Evolutionary conservation across 2,329 filamentous ascomycete species (phyloP), one percentile per base, ranked within the genome.

Genomic region (Keithomyces neogunnii): DNA sequence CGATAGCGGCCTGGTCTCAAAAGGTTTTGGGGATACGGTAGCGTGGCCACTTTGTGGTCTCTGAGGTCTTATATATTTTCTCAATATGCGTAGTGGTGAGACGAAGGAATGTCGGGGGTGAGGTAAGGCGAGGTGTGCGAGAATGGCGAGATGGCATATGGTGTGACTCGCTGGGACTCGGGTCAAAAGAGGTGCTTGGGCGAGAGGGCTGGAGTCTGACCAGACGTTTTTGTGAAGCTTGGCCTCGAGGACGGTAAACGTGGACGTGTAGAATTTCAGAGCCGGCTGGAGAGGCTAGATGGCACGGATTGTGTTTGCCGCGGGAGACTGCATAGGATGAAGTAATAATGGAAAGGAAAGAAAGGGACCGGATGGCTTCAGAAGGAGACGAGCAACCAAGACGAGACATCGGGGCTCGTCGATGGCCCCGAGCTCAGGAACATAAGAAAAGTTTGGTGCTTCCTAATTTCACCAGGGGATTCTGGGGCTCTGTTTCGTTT

Each of bases 51-150:
- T 44, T 11, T 19, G 33, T 47, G 36, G 35, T 51, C 51, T 51
- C 52, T 50, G 53, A 53, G 44, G 47, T 53, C 50, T 55, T 56
- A 51, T 56, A 55, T 57, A 52, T n/a, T 29, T 26, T 49, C 10
- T 31, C 5, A 36, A 40, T 47, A 38, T 29, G 33, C 36, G 29
- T 10, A 39, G 19, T 13, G 28, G 46, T 50, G 48, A 50, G 48
- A 46, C 53, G 51, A 51, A 55, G 51, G 36, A 55, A 55, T 51
- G 45, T 36, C 55, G 35, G 32, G 10, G 40, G 43, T 33, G 5
- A 35, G 36, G 44, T 38, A 38, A 51, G 38, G 49, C 30, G 42
- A 51, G 38, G 49, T 31, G 50, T 50, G 52, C 49, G 52, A 48
- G 49, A 44, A 42, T 49, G 51, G 48, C 40, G 51, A 52, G 31